Base-by-base conservation (phyloP, 208 protist genomes). In the Lotmaria passim region DNA sequence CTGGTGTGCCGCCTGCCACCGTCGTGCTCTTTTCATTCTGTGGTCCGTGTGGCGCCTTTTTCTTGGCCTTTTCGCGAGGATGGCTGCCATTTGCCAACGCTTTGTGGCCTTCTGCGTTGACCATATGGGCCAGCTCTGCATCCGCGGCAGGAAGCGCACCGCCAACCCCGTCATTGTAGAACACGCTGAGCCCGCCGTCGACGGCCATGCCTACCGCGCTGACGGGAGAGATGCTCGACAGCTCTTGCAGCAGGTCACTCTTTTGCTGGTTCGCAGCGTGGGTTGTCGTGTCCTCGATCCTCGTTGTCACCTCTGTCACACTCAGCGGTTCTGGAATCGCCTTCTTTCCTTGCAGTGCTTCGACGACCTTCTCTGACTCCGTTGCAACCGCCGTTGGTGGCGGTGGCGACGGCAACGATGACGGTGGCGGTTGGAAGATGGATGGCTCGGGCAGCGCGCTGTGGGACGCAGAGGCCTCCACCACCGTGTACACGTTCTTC, bases 401-500 rank as follows among this genome's bases (percentile, higher is more conserved):
- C 36, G 41, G 41, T 7, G 4, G 4, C 51, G 24, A 34, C 46
- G 30, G 31, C 15, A n/a, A n/a, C n/a, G 19, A 41, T 26, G 65
- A 33, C 11, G 12, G 21, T 7, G 38, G 53, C 10, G 46, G 31
- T 3, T 60, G 48, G 17, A 74, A 67, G 50, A 74, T 26, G n/a
- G 68, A 74, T 0, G 59, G 68, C 68, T 74, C 68, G 46, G 17
- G 57, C 51, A 60, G 47, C 19, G 36, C 38, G 17, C 36, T 61
- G 38, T 19, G 41, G 8, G 24, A 46, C 21, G 19, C 12, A 2
- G 61, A 52, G 5, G 43, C 68, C 51, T 74, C 65, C 53, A 73
- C 63, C 7, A 82, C 53, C 7, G 61, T 30, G 56, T 66, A 82
- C 30, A 58, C 39, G 46, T 82, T 82, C 21, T 66, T 47, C n/a